Conservation (phyloP, 176 grass and related monocot genomes). For the Zizania latifolia region DNA sequence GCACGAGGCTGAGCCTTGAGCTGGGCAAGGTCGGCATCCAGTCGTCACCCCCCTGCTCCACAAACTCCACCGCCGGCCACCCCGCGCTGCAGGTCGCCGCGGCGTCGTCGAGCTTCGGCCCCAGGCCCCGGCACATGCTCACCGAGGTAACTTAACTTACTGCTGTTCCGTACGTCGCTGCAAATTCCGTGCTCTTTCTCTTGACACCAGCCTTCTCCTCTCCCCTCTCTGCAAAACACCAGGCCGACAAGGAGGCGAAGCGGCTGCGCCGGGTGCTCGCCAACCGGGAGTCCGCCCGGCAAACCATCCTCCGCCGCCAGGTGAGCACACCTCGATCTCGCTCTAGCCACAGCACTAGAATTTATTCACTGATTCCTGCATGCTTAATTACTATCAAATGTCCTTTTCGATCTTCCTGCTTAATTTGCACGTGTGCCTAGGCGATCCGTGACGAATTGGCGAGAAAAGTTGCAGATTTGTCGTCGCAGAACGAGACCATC, state of each 20-base stretch:
- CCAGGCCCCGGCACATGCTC: constrained; percentile 45
- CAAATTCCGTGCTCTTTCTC: not conserved
- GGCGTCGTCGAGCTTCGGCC: constrained; percentile 21
- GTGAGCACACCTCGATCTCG: not conserved
- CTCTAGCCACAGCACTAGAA: not conserved
- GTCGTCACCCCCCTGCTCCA: constrained; percentile 22
- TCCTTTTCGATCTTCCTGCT: not conserved
- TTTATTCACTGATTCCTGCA: no score
- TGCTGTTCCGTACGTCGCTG: not conserved
- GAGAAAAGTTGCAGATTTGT: constrained; percentile 57
- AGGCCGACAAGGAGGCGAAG: constrained; percentile 86
- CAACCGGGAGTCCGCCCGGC: constrained; percentile 84
- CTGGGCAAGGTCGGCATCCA: constrained; percentile 49
- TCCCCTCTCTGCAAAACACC: not conserved
- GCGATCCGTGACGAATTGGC: constrained; percentile 67
- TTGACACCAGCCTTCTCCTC: not conserved
- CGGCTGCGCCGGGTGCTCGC: constrained; percentile 67
- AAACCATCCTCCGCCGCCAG: constrained; percentile 79
- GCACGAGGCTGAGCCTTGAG: constrained; percentile 42
- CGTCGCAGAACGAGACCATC: constrained; percentile 68
- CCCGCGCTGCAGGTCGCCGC: not conserved
- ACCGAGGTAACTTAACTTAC: constrained; percentile 47
- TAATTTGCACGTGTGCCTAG: constrained; percentile 17
- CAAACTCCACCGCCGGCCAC: constrained; percentile 27
- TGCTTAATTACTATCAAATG: not conserved